Conservation (phyloP, 2,329 filamentous ascomycete genomes). For the Cladosporium sp. region DNA sequence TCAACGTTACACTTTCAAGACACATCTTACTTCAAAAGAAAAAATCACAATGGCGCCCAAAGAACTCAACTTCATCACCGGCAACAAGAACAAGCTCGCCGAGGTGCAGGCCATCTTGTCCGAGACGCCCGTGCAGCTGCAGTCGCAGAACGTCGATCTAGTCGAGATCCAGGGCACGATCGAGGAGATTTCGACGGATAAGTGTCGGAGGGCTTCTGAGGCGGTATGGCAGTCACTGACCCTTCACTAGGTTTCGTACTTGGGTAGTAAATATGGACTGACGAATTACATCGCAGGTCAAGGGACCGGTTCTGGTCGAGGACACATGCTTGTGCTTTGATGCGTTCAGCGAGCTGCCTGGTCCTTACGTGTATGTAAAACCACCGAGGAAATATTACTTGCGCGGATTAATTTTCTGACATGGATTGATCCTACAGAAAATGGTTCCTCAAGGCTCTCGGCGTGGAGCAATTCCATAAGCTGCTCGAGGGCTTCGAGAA, state of each 20-base stretch:
- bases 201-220: constrained; percentile 76
- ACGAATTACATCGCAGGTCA: constrained; percentile 47
- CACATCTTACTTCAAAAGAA: too few relatives aligned
- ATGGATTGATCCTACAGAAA: constrained; percentile 54
- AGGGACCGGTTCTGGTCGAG: constrained; percentile 87
- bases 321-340: constrained; percentile 93
- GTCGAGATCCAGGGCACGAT: constrained; percentile 87
- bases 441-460: constrained; percentile 82
- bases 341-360: constrained; percentile 82
- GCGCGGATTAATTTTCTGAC: not conserved
- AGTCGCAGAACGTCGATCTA: constrained; percentile 70
- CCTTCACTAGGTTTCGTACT: constrained; percentile 9
- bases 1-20: too few relatives aligned
- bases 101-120: constrained; percentile 87
- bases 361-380: constrained; percentile 78
- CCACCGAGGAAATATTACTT: not conserved
- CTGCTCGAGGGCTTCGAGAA: constrained; percentile 82
- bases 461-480: constrained; percentile 81
- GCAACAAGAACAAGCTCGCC: constrained; percentile 87
- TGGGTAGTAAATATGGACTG: not conserved
- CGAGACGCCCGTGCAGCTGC: constrained; percentile 60
- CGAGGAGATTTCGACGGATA: constrained; percentile 84
- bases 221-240: constrained; percentile 46
- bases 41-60: constrained; percentile 28
- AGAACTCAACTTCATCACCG: constrained; percentile 86